These are phyloP conservation scores for Aspergillus eucalypticola DNA, from an alignment of 2,329 filamentous ascomycete species.

Conservation along the genomic window DNA sequence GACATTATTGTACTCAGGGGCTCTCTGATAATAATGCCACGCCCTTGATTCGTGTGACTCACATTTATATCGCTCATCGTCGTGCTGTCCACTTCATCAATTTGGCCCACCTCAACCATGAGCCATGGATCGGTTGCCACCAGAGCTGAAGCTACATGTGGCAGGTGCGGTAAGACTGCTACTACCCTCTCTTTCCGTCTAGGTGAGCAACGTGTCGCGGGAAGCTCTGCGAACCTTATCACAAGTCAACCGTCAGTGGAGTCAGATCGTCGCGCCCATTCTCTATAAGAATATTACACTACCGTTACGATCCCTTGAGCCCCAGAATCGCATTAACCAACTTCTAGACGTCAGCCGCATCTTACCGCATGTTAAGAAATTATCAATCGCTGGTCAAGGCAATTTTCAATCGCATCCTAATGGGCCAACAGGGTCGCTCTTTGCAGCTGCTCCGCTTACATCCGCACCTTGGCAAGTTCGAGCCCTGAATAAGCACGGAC, in stretches of 20 bases:
- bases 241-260: neutral
- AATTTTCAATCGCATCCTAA: neutral
- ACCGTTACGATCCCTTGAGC: too few relatives aligned
- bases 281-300: neutral
- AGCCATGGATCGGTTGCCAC: neutral
- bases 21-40: too few relatives aligned
- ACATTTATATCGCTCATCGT: too few relatives aligned
- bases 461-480: neutral
- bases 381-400: neutral
- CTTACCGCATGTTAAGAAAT: neutral
- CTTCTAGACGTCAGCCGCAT: neutral
- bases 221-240: neutral
- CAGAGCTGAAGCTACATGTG: neutral
- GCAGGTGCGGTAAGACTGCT: neutral
- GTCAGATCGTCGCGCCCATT: neutral
- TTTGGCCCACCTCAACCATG: too few relatives aligned
- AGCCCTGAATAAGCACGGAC: neutral
- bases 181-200: neutral
- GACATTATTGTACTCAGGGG: too few relatives aligned
- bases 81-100: too few relatives aligned
- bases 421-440: neutral
- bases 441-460: neutral
- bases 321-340: neutral
- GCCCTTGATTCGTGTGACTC: too few relatives aligned
- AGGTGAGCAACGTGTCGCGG: neutral